phyloP scores from a whole-genome alignment of 2,329 filamentous ascomycete species.

The Capronia americana region DNA sequence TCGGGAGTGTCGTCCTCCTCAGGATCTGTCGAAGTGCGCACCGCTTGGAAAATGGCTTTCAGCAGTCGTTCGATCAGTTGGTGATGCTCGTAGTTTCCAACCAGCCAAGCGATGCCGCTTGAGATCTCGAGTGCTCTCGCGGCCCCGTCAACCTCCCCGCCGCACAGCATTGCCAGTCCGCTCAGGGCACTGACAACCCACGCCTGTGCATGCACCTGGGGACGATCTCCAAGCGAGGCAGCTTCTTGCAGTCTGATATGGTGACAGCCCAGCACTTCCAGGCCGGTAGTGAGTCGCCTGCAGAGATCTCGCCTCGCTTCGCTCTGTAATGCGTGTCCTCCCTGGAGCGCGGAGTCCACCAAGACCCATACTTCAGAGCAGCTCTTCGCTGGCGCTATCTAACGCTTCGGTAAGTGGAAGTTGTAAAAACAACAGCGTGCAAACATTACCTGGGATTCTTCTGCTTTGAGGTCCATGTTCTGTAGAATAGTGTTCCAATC shows the following conservation, averaged over 20 bases:
- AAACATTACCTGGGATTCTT: constrained; percentile 14
- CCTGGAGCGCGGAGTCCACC: background rate
- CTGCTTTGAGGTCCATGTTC: constrained; percentile 1
- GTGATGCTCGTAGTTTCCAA: constrained; percentile 13
- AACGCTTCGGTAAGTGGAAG: background rate
- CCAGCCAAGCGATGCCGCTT: constrained; percentile 15
- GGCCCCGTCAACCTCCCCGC: constrained; percentile 2
- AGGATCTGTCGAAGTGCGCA: background rate
- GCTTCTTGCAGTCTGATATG: constrained; percentile 10
- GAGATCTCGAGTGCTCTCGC: constrained; percentile 14
- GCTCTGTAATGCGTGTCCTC: background rate
- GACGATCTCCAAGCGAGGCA: background rate
- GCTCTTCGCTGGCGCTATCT: constrained; percentile 13
- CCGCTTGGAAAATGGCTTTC: background rate
- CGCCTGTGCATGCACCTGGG: constrained; percentile 13
- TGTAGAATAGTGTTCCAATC: constrained; percentile 13
- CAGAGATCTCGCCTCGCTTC: constrained; percentile 6
- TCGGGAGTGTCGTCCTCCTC: background rate
- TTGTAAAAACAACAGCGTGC: background rate
- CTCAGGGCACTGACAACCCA: constrained; percentile 15
- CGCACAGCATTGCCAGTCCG: constrained; percentile 11
- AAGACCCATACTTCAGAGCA: constrained; percentile 6
- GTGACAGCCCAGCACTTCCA: constrained; percentile 5
- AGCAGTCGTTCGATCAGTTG: constrained; percentile 11
- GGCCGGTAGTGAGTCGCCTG: background rate